Base-by-base conservation (phyloP, 2,329 filamentous ascomycete genomes). In the Fusarium nelsonii region DNA sequence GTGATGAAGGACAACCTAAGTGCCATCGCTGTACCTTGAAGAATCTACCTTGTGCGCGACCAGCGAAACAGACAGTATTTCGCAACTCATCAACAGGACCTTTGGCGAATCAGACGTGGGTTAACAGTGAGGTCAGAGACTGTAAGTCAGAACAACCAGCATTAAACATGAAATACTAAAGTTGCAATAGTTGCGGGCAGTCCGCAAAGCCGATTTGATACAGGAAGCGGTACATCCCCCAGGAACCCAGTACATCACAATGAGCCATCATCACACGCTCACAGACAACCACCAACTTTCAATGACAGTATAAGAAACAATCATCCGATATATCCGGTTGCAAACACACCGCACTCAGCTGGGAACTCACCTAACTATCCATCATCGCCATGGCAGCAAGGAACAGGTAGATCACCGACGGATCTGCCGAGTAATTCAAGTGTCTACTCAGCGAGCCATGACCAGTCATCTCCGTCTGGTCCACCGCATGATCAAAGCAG, bases 101-200 rank as follows among this genome's bases (percentile, higher is more conserved):
- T 9, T 78, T 81, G 41, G 74, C 73, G 6, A 73, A 78, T 52
- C 79, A 81, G 65, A 74, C 76, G 57, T 80, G 78, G 79, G 78
- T 80, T 9, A 78, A 75, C 9, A 79, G 76, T 41, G 73, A 76
- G 32, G 75, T 77, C 1, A 74, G 70, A 48, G 72, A 79, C 33
- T 80, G 79, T 81, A 58, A 56, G 78, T 69, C 11, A 7, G 30
- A 8, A 8, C 9, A 1, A 8, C 16, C 6, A 15, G 1, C 4
- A 6, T 12, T 9, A 15, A 1, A 0, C 9, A 23, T 1, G 4
- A 2, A 40, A 9, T 7, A 23, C 9, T 59, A 4, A 58, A 11
- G 2, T 10, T 6, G 14, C 0, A 0, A 16, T 23, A 73, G 71
- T 72, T 8, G 60, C 58, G 3, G 39, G 30, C 1, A 62, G 58